Evolutionary conservation across 768 basidiomycete genomes (phyloP).

Genomic region (Phylloporus arenicola): DNA sequence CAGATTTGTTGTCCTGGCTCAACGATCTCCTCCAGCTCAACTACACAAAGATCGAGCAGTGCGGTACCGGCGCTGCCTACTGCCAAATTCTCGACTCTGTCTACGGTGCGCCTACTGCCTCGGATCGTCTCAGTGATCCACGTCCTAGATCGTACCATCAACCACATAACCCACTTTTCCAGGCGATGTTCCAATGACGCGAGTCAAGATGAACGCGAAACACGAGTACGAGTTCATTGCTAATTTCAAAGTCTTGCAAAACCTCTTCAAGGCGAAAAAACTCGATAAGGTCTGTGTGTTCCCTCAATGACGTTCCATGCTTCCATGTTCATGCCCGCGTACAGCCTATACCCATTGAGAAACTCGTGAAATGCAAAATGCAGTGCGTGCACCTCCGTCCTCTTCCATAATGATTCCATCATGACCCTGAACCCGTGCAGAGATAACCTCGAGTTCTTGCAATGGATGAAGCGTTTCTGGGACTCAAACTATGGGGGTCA

Average conservation of each 20-base stretch:
- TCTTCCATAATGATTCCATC: constrained; percentile 3
- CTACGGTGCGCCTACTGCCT: constrained; percentile 55
- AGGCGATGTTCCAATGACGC: constrained; percentile 88
- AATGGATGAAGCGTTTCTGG: constrained; percentile 98
- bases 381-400: constrained; percentile 55
- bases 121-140: constrained; percentile 17
- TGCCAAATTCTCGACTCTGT: constrained; percentile 95
- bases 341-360: constrained; percentile 94
- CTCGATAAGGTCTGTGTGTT: constrained; percentile 76
- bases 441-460: constrained; percentile 97
- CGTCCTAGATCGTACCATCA: constrained; percentile 5
- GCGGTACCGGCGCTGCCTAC: constrained; percentile 87
- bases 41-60: constrained; percentile 91
- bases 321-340: constrained; percentile 1
- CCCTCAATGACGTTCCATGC: neutral
- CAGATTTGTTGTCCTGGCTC: constrained; percentile 87
- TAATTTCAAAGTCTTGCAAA: constrained; percentile 96
- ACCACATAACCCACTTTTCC: constrained; percentile 10
- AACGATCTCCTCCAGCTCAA: constrained; percentile 89
- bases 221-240: constrained; percentile 93
- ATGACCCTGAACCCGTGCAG: constrained; percentile 34
- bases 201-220: constrained; percentile 95
- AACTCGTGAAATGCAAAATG: constrained; percentile 97
- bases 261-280: constrained; percentile 83
- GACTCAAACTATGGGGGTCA: constrained; percentile 86